Percentiles rank a stretch among this genome's conserved stretches.
These are phyloP conservation scores for Sambucus nigra DNA, from an alignment of 129 eudicot species.

Conservation along the genomic window DNA sequence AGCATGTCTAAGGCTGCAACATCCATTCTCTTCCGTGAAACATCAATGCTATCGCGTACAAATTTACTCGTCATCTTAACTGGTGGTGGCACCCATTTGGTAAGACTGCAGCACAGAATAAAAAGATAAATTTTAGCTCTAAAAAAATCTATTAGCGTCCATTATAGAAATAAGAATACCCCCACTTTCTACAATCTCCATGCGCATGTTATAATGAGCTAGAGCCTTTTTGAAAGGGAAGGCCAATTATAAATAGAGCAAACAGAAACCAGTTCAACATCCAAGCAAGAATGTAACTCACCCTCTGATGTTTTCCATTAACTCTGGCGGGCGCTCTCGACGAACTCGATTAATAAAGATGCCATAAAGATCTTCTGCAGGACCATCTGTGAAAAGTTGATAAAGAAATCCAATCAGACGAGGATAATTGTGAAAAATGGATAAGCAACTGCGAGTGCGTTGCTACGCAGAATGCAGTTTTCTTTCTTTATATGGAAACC, in stretches of 20 bases:
- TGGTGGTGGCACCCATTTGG: slow-evolving; percentile 99
- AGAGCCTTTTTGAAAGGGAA: background rate
- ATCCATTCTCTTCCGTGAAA: slow-evolving; percentile 96
- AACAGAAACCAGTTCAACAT: slow-evolving; percentile 3
- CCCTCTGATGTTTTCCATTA: slow-evolving; percentile 82
- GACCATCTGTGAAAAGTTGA: slow-evolving; percentile 58
- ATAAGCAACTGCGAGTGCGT: background rate
- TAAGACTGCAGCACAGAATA: slow-evolving; percentile 53
- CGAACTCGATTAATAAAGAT: slow-evolving; percentile 90
- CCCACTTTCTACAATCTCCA: background rate
- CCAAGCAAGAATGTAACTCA: slow-evolving; percentile 24
- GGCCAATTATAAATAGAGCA: background rate
- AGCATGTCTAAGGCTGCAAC: slow-evolving; percentile 97
- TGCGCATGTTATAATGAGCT: slow-evolving; percentile 3
- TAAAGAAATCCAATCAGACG: background rate
- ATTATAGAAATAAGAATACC: background rate
- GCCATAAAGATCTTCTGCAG: slow-evolving; percentile 98
- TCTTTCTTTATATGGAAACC: too few species aligned
- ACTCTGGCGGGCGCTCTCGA: slow-evolving; percentile 92
- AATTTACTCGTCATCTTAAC: slow-evolving; percentile 92
- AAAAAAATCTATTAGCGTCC: background rate
- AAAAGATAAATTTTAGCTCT: background rate
- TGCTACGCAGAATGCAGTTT: background rate
- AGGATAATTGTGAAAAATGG: background rate
- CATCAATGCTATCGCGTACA: slow-evolving; percentile 66